A percentile compares a stretch with the other conserved stretches of the same genome.
These are phyloP conservation scores for Volvox reticuliferus DNA, from an alignment of 139 green algal species.

Conservation along the genomic window DNA sequence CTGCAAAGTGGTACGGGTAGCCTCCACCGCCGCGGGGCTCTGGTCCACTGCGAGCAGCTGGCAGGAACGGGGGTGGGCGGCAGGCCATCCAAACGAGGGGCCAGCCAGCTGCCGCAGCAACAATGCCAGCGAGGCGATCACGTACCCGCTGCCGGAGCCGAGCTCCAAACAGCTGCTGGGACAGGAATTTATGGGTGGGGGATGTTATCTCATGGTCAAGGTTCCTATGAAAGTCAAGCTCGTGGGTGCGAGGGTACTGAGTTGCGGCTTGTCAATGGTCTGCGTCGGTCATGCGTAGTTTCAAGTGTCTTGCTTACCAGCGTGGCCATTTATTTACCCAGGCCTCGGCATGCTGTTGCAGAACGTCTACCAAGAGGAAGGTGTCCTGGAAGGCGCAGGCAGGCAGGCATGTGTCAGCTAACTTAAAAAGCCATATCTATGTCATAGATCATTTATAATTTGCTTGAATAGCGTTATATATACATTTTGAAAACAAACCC, in stretches of 20 bases:
- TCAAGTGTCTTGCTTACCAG: not conserved
- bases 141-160: slow-evolving; percentile 89
- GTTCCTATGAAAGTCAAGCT: too few species aligned
- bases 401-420: not conserved
- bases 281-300: not conserved
- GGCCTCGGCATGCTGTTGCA: slow-evolving; percentile 45
- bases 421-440: too few species aligned
- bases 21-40: slow-evolving; percentile 67
- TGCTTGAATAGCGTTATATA: too few species aligned
- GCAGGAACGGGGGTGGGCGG: not conserved
- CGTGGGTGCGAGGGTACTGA: not conserved
- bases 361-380: slow-evolving; percentile 82
- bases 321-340: not conserved
- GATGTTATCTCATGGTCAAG: too few species aligned
- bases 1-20: slow-evolving; percentile 65
- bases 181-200: not conserved
- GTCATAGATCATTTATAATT: too few species aligned
- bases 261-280: not conserved
- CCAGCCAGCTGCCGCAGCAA: slow-evolving; percentile 60
- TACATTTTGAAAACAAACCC: not conserved
- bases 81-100: not conserved
- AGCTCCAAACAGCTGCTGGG: slow-evolving; percentile 79
- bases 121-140: slow-evolving; percentile 82
- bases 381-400: slow-evolving; percentile 70
- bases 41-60: slow-evolving; percentile 76